These are phyloP conservation scores for Marchantia polymorpha DNA, from an alignment of 225 moss, liverwort and hornwort species.

Conservation along the genomic window DNA sequence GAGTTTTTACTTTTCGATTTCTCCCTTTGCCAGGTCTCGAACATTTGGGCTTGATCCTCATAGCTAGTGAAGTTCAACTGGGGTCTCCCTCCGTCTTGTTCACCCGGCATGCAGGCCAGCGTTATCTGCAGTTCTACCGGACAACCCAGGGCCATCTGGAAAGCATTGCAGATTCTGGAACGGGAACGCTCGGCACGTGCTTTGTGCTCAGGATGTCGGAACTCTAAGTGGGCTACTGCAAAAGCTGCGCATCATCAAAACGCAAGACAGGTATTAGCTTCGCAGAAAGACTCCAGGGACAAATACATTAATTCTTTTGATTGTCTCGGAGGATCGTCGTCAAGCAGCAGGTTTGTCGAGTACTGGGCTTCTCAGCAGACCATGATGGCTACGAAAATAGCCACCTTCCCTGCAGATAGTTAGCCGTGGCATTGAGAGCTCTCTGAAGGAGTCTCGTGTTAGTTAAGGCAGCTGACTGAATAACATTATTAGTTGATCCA, in stretches of 20 bases:
- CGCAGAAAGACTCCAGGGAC: background rate
- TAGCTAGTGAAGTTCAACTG: slow-evolving; percentile 46
- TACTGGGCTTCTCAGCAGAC: too few species aligned
- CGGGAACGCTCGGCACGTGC: slow-evolving; percentile 78
- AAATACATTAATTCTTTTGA: background rate
- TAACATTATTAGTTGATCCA: background rate
- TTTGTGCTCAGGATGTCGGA: slow-evolving; percentile 70
- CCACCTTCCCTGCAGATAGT: too few species aligned
- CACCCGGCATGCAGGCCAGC: slow-evolving; percentile 61
- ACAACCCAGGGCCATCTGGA: slow-evolving; percentile 91
- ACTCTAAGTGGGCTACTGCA: slow-evolving; percentile 80
- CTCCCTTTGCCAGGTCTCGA: slow-evolving; percentile 38
- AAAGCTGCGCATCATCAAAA: slow-evolving; percentile 46
- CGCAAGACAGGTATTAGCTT: background rate
- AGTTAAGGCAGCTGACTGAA: too few species aligned
- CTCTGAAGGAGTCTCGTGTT: too few species aligned
- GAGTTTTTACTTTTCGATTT: slow-evolving; percentile 17
- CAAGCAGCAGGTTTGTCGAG: too few species aligned
- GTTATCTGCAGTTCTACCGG: slow-evolving; percentile 81
- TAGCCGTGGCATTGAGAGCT: too few species aligned
- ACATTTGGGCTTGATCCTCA: slow-evolving; percentile 46
- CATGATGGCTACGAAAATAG: too few species aligned
- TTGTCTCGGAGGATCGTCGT: too few species aligned
- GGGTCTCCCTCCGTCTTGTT: slow-evolving; percentile 39
- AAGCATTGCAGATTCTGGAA: slow-evolving; percentile 86